Base-by-base conservation (phyloP, 2,329 filamentous ascomycete genomes). In the Xylaria sp. region DNA sequence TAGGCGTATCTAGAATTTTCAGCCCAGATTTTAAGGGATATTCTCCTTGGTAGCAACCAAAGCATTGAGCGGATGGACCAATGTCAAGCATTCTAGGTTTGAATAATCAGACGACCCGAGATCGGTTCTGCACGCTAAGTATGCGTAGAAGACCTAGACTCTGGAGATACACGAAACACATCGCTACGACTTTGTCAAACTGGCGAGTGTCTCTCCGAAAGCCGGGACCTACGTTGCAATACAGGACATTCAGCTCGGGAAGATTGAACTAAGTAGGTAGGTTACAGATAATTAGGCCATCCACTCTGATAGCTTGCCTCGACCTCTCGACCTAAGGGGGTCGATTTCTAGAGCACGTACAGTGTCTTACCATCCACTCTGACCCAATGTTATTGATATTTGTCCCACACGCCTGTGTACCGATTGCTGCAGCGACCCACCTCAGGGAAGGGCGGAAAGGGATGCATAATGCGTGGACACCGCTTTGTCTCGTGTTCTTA, bases 341-440 rank as follows among this genome's bases (percentile, higher is more conserved):
- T 42, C 25, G 17, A 44, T n/a, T n/a, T n/a, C n/a, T 22, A n/a
- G 27, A 15, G 50, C 47, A 55, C 42, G 27, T 15, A 50, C 36
- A 29, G 11, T 31, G 42, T 55, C 39, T 54, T 17, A 27, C 31
- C n/a, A 25, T 49, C 20, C 29, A 27, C 15, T 38, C 13, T 7
- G 31, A 39, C 22, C 22, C 33, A 29, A 27, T 57, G 42, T 27
- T 67, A 61, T 61, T 67, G 60, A 22, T 53, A 38, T 47, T 27
- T 60, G 51, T 64, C 61, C 25, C 33, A 58, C 65, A 31, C 33
- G 33, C 25, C 55, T 56, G 22, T 33, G 20, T 49, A 45, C 50
- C 42, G 20, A 29, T 60, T 45, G 20, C 11, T 64, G 61, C 47
- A 65, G 57, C 13, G 47, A 31, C 38, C 57, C 57, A 47, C 56